Evolutionary conservation across 1,139 yeast species (phyloP), one percentile per base, ranked within the genome.

Genomic region (Kodamaea plutei): DNA sequence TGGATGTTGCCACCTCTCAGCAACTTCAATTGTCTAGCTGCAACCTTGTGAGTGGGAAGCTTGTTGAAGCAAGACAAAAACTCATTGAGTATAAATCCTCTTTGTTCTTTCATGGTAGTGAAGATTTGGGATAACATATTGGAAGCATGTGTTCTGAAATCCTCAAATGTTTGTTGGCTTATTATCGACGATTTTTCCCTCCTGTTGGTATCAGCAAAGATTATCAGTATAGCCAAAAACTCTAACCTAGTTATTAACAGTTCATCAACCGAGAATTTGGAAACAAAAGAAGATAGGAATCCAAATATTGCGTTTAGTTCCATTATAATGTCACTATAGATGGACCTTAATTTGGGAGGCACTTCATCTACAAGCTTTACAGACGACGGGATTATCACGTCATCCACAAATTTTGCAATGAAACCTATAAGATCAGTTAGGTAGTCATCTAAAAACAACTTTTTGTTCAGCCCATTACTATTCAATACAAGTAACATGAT

Each of bases 21-120:
- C 1, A 73, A 40, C 25, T 60, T 62, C 31, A 56, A 63, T 27
- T 67, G 73, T 28, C 76, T 62, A 0, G 79, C 63, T 12, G 44
- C 41, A 12, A 50, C 35, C 44, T 72, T 67, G 34, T 61, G 61
- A 2, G 60, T 47, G 0, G 82, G 72, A 6, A 79, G 47, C 26
- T 61, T 66, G 28, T 68, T 72, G 35, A 77, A 56, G 33, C 69
- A 70, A 3, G 68, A 53, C n/a, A 81, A 44, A 3, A 82, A 48
- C 47, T 84, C 91, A 29, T 71, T 72, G 8, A 83, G 43, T 6
- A 84, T 62, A 45, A 79, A 80, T 1, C 56, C 56, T 33, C 83
- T 60, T 45, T 84, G 93, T 25, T 65, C 69, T 0, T 62, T 55
- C 23, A 67, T 56, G 8, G 46, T 47, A 15, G 61, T 53, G 48